Conservation (phyloP, 495 filamentous ascomycete species). For the Trichocladium uniseriatum region DNA sequence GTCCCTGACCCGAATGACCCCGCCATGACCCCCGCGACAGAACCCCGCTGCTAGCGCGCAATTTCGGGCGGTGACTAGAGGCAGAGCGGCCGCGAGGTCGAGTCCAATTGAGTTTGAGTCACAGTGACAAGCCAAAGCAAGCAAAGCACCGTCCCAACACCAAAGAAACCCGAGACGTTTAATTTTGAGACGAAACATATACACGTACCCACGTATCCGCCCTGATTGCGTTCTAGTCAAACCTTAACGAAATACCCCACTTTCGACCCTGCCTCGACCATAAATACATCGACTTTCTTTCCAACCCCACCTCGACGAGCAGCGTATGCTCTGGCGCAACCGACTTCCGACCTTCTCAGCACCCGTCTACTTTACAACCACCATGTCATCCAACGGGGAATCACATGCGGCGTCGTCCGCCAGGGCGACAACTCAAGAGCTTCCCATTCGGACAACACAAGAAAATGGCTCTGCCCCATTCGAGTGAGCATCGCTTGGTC, state of each 20-base stretch:
- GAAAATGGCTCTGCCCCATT: conserved; percentile 16
- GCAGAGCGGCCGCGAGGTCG: background rate
- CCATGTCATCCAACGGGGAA: conserved; percentile 14
- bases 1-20: background rate
- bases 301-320: background rate
- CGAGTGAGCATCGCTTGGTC: conserved; percentile 15
- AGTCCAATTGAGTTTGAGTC: background rate
- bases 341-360: conserved; percentile 18
- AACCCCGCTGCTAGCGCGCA: background rate
- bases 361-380: conserved; percentile 12
- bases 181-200: background rate
- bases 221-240: background rate
- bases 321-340: conserved; percentile 19
- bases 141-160: background rate
- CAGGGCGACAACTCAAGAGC: background rate
- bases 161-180: background rate
- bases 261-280: background rate
- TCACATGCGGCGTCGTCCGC: background rate
- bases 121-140: background rate
- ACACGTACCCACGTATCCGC: too few relatives aligned
- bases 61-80: background rate
- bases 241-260: background rate
- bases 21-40: background rate
- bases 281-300: background rate
- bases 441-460: conserved; percentile 11